Base-by-base conservation (phyloP, 2,329 filamentous ascomycete species). In the Fusarium humuli region DNA sequence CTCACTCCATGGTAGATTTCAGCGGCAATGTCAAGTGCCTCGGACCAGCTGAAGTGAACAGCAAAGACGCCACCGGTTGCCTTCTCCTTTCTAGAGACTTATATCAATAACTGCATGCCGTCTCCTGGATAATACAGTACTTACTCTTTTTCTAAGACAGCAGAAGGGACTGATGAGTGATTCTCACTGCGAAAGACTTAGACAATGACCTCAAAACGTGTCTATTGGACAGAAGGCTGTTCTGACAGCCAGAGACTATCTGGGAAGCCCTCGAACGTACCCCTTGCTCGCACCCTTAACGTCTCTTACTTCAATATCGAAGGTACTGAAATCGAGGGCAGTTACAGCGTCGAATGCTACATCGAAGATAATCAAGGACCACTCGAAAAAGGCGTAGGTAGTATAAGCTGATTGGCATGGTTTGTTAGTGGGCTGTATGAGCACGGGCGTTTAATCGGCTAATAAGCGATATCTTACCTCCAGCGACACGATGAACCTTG, bases 181-280 rank as follows among this genome's bases (percentile, higher is more conserved):
- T 82, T 85, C 69, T 81, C 82, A 83, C 86, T 88, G 81, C 73
- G 75, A 72, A 69, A 70, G 45, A 67, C 70, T 86, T 84, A 85
- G 83, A 85, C 57, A 53, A 42, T 53, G 69, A 53, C 67, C 60
- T 72, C 73, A 63, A 67, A 73, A 73, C 61, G 64, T 75, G 60
- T 78, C 69, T 79, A 75, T 74, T 76, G 63, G 75, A 74, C 65
- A 77, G 75, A 64, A 54, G 54, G 59, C 69, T 72, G 61, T 65
- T 70, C 68, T 58, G 45, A 57, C 59, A 71, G 52, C 63, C 66
- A 78, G 77, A 79, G 78, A 78, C 88, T 94, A 98, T 85, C 90
- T 93, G 75, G 95, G 95, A 88, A 98, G 94, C 92, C 92, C 92
- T 84, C 91, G 89, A 84, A 99, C 96, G 88, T 99, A 99, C 96